Evolutionary conservation across 495 filamentous ascomycete genomes (phyloP).

Genomic region (Xylaria nigripes): DNA sequence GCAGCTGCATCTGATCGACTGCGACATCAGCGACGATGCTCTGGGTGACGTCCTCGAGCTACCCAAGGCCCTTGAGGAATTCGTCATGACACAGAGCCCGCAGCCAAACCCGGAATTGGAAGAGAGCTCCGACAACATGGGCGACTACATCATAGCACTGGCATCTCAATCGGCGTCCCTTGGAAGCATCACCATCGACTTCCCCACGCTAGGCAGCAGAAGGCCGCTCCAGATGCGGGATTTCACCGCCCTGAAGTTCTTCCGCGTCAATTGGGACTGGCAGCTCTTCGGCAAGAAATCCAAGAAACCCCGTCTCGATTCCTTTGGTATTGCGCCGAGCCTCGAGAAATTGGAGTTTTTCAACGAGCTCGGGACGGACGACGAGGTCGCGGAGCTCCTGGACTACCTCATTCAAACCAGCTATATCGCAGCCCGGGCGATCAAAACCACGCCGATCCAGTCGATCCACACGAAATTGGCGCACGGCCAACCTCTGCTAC

Average conservation of each 20-base stretch:
- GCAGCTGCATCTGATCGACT: constrained; percentile 25
- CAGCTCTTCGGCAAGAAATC: constrained; percentile 26
- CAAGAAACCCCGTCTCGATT: constrained; percentile 22
- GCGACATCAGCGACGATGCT: constrained; percentile 31
- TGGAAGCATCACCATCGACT: constrained; percentile 25
- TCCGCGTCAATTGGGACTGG: constrained; percentile 25
- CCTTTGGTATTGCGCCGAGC: constrained; percentile 24
- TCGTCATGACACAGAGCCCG: constrained; percentile 24
- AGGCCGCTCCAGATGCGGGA: constrained; percentile 23
- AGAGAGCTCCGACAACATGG: constrained; percentile 25
- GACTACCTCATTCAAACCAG: constrained; percentile 22
- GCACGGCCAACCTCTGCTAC: constrained; percentile 1
- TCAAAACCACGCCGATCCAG: constrained; percentile 5
- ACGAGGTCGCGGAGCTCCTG: constrained; percentile 26
- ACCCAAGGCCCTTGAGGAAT: constrained; percentile 22
- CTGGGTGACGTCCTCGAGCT: constrained; percentile 27
- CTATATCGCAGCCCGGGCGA: constrained; percentile 14
- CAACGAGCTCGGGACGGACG: constrained; percentile 23
- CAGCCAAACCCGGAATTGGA: constrained; percentile 22
- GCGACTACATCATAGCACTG: constrained; percentile 28
- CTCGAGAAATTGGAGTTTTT: constrained; percentile 24
- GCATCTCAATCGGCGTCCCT: constrained; percentile 21
- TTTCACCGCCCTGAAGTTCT: constrained; percentile 16
- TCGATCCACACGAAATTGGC: constrained; percentile 7
- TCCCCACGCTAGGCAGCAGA: constrained; percentile 17